These are phyloP conservation scores for Cyclospora cayetanensis DNA, from an alignment of 169 alveolate species.

Conservation along the genomic window DNA sequence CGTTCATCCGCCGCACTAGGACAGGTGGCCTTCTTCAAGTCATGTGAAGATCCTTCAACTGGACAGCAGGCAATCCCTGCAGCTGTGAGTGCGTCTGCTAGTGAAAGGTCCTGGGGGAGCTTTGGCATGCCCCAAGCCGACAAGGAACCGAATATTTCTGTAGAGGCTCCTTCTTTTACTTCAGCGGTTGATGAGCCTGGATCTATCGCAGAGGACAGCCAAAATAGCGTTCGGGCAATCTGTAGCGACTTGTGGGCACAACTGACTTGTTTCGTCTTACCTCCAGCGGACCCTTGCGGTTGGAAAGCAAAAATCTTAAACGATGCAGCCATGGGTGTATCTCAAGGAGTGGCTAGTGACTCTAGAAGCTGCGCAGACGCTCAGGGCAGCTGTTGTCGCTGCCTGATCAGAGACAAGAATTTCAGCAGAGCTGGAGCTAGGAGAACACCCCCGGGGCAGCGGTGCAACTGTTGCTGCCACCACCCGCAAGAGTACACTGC, in stretches of 20 bases:
- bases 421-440: neutral
- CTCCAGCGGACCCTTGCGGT: neutral
- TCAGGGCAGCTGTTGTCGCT: conserved; percentile 31
- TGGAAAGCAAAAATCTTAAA: neutral
- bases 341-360: neutral
- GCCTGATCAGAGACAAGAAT: neutral
- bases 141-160: no score
- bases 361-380: neutral
- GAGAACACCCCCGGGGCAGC: neutral
- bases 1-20: neutral
- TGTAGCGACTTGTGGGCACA: conserved; percentile 44
- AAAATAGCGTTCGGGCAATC: neutral
- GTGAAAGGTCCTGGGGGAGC: no score
- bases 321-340: neutral
- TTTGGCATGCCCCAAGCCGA: no score
- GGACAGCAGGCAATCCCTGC: neutral
- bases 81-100: neutral
- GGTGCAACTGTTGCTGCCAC: conserved; percentile 59
- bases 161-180: no score
- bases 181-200: no score
- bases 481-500: conserved; percentile 54
- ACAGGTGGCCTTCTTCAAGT: neutral
- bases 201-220: no score
- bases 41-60: neutral
- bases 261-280: neutral